These are phyloP conservation scores for Tulasnella sp. DNA, from an alignment of 768 basidiomycete species.

Conservation along the genomic window DNA sequence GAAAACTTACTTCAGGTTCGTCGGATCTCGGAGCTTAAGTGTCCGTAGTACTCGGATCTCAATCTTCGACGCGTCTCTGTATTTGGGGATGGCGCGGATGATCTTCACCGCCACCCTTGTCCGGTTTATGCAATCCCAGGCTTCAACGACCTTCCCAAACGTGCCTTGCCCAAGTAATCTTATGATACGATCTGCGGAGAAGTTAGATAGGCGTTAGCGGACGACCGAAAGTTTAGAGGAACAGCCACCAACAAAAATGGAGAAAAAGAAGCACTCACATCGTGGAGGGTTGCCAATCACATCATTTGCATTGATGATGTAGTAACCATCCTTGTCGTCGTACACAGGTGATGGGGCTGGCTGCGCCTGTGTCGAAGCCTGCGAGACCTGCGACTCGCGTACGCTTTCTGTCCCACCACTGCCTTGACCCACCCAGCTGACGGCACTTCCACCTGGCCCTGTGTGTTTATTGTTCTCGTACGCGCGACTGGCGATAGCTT, in stretches of 20 bases:
- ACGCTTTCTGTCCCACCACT: slow-evolving; percentile 14
- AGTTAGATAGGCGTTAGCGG: slow-evolving; percentile 8
- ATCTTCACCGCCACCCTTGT: slow-evolving; percentile 93
- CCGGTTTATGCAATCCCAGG: slow-evolving; percentile 64
- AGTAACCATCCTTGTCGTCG: slow-evolving; percentile 98
- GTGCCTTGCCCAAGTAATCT: slow-evolving; percentile 91
- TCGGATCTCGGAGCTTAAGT: slow-evolving; percentile 78
- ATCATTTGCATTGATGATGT: slow-evolving; percentile 87
- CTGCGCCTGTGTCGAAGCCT: slow-evolving; percentile 23
- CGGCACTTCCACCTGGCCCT: not conserved
- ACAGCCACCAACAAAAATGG: not conserved
- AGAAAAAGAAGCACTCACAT: slow-evolving; percentile 41
- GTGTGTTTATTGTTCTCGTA: slow-evolving; percentile 13
- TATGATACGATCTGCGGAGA: slow-evolving; percentile 70
- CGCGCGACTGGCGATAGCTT: slow-evolving; percentile 15
- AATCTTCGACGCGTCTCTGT: slow-evolving; percentile 96
- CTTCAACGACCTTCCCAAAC: slow-evolving; percentile 97
- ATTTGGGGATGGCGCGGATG: slow-evolving; percentile 96
- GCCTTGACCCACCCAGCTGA: not conserved
- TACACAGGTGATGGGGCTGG: slow-evolving; percentile 57
- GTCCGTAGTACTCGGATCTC: slow-evolving; percentile 91
- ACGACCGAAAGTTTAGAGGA: slow-evolving; percentile 5
- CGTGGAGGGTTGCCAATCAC: slow-evolving; percentile 56
- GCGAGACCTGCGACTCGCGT: slow-evolving; percentile 23
- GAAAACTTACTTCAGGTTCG: slow-evolving; percentile 68